A percentile compares a stretch with the other conserved stretches of the same genome.
phyloP scores from a whole-genome alignment of 2,329 filamentous ascomycete genomes.

The Neofusicoccum umdonicola region DNA sequence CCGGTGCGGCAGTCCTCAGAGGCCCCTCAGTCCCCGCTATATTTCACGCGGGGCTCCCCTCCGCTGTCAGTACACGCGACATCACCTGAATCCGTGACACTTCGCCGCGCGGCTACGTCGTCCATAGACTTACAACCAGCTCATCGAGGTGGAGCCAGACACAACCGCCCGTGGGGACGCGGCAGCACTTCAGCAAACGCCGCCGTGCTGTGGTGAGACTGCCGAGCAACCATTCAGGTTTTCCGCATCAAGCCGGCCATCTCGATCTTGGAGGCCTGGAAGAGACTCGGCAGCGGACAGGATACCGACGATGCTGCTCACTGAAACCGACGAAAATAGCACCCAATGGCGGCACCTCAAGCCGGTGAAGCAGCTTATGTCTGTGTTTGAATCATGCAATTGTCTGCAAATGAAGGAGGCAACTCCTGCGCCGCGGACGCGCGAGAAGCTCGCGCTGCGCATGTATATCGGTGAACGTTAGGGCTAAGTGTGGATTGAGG shows the following conservation, averaged over 20 bases:
- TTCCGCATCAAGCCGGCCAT: not conserved
- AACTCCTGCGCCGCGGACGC: not conserved
- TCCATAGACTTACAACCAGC: conserved; percentile 10
- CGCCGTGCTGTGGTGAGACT: conserved; percentile 9
- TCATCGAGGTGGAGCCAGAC: conserved; percentile 13
- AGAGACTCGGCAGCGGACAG: conserved; percentile 1
- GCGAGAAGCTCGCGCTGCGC: conserved; percentile 4
- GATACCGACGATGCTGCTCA: conserved; percentile 7
- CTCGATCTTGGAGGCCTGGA: not conserved
- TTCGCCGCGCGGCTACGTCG: conserved; percentile 7
- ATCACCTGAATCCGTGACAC: conserved; percentile 13
- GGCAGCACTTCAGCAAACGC: not conserved
- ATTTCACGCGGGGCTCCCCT: conserved; percentile 1
- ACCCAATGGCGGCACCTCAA: conserved; percentile 5
- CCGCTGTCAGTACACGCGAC: conserved; percentile 11
- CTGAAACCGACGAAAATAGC: conserved; percentile 11
- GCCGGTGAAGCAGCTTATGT: conserved; percentile 1
- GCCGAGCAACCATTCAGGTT: not conserved
- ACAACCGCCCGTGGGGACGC: not conserved
- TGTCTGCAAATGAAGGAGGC: conserved; percentile 7
- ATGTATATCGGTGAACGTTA: conserved; percentile 14
- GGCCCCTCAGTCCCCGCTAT: not conserved
- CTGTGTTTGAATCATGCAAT: conserved; percentile 11
- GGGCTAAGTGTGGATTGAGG: conserved; percentile 11
- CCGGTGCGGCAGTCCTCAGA: not conserved